Evolutionary conservation across 106 monocot species (phyloP), one percentile per base, ranked within the genome.

Genomic region (Amphibolis antarctica): DNA sequence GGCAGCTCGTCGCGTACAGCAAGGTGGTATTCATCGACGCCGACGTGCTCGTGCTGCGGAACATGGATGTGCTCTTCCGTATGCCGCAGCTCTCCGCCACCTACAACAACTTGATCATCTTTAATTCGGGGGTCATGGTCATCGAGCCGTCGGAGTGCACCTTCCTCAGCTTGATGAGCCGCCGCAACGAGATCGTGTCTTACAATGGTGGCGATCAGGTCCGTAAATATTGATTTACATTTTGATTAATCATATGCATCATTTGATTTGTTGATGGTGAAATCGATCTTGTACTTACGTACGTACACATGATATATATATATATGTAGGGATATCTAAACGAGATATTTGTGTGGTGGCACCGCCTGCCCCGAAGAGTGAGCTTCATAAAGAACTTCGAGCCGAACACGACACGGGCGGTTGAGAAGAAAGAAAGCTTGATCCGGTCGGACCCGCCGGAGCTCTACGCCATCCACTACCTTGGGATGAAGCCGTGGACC

Each of bases 191-290:
- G 42, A 64, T 88, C 13, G 44, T 85, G 11, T 84, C 92, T 13
- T 92, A 92, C 78, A 92, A 92, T 52, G 92, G 88, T 36, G 92
- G 92, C 13, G 92, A 92, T 56, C 22, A 92, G n/a, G n/a, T n/a
- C n/a, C n/a, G n/a, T n/a, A n/a, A n/a, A n/a, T n/a, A n/a, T n/a
- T n/a, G n/a, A n/a, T n/a, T n/a, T n/a, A n/a, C n/a, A n/a, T n/a
- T n/a, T n/a, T n/a, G n/a, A n/a, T n/a, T n/a, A n/a, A n/a, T n/a
- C n/a, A n/a, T n/a, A n/a, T n/a, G n/a, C n/a, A n/a, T n/a, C n/a
- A n/a, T n/a, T n/a, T n/a, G n/a, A n/a, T n/a, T n/a, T n/a, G n/a
- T n/a, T n/a, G n/a, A n/a, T n/a, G n/a, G n/a, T n/a, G n/a, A n/a
- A n/a, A n/a, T n/a, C n/a, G n/a, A n/a, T n/a, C n/a, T n/a, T n/a